A percentile compares a stretch with the other conserved stretches of the same genome.
These are phyloP conservation scores for Fomes fomentarius DNA, from an alignment of 1,284 basidiomycete species.

Conservation along the genomic window DNA sequence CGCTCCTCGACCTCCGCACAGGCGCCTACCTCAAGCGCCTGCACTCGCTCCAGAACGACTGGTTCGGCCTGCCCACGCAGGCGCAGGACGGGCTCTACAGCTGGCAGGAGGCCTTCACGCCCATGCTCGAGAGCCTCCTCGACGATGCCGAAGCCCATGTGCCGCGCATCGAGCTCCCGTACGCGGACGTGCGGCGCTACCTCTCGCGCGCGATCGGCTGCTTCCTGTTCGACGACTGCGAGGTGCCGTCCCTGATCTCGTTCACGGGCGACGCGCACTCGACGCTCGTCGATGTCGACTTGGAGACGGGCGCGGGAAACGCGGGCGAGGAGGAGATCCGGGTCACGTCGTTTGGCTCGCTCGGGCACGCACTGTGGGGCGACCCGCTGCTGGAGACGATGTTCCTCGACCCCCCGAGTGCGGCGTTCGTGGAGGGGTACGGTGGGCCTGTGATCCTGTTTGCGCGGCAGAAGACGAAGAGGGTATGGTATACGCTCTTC, in stretches of 20 bases:
- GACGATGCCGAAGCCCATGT: slow-evolving; percentile 29
- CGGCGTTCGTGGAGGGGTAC: slow-evolving; percentile 63
- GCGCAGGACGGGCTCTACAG: slow-evolving; percentile 50
- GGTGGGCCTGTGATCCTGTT: slow-evolving; percentile 53
- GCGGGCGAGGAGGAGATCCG: slow-evolving; percentile 30
- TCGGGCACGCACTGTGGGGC: slow-evolving; percentile 68
- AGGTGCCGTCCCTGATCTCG: slow-evolving; percentile 67
- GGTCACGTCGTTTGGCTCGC: slow-evolving; percentile 38
- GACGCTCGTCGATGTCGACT: slow-evolving; percentile 43
- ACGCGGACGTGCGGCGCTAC: slow-evolving; percentile 47
- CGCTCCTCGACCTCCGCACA: slow-evolving; percentile 57
- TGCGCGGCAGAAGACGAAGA: slow-evolving; percentile 64
- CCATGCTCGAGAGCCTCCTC: slow-evolving; percentile 59
- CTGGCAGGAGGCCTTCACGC: slow-evolving; percentile 75
- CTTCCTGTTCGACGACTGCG: slow-evolving; percentile 75
- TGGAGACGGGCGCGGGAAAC: slow-evolving; percentile 13
- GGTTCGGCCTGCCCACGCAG: slow-evolving; percentile 59
- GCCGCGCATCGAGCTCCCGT: slow-evolving; percentile 38
- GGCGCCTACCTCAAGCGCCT: slow-evolving; percentile 61
- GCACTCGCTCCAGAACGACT: slow-evolving; percentile 72
- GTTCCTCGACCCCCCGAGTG: slow-evolving; percentile 53
- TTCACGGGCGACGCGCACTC: slow-evolving; percentile 60
- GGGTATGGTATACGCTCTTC: slow-evolving; percentile 75
- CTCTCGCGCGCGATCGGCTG: slow-evolving; percentile 71
- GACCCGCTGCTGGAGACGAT: slow-evolving; percentile 71